Evolutionary conservation across 352 stramenopile genomes (phyloP).

Genomic region (Phytophthora constricta): DNA sequence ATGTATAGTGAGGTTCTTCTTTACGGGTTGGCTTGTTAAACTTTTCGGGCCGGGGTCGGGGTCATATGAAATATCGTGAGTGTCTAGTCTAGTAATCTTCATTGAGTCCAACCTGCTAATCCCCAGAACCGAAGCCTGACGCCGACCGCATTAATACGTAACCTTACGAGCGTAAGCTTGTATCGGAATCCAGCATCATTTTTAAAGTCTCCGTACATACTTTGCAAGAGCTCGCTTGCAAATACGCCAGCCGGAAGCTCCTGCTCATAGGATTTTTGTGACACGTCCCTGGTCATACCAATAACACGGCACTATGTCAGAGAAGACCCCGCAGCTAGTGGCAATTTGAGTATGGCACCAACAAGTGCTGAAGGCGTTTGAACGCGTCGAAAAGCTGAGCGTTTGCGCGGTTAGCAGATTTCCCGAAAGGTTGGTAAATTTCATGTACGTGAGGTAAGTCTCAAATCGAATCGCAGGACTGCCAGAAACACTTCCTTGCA

Average conservation of each 20-base stretch:
- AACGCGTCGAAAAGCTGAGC: constrained; percentile 49
- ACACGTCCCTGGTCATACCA: constrained; percentile 38
- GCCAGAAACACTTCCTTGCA: constrained; percentile 36
- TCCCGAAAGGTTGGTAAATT: constrained; percentile 47
- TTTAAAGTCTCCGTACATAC: constrained; percentile 43
- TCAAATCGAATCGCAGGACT: not conserved
- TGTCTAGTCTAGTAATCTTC: too few relatives aligned
- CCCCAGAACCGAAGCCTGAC: too few relatives aligned
- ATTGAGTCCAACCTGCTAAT: too few relatives aligned
- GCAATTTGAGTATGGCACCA: constrained; percentile 16
- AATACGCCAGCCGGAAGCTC: constrained; percentile 49
- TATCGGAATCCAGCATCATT: constrained; percentile 10
- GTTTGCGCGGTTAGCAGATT: constrained; percentile 44
- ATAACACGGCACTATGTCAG: not conserved
- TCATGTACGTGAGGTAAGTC: not conserved
- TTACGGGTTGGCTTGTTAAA: too few relatives aligned
- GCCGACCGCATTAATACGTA: too few relatives aligned
- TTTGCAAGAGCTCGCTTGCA: constrained; percentile 50
- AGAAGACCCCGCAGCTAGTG: not conserved
- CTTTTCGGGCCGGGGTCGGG: too few relatives aligned
- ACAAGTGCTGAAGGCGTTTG: constrained; percentile 48
- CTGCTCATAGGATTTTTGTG: constrained; percentile 47
- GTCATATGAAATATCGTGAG: too few relatives aligned
- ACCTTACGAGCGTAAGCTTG: too few relatives aligned
- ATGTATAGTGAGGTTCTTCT: too few relatives aligned